These are phyloP conservation scores for Elaeagnus macrophylla DNA, from an alignment of 306 rosid species.

Conservation along the genomic window DNA sequence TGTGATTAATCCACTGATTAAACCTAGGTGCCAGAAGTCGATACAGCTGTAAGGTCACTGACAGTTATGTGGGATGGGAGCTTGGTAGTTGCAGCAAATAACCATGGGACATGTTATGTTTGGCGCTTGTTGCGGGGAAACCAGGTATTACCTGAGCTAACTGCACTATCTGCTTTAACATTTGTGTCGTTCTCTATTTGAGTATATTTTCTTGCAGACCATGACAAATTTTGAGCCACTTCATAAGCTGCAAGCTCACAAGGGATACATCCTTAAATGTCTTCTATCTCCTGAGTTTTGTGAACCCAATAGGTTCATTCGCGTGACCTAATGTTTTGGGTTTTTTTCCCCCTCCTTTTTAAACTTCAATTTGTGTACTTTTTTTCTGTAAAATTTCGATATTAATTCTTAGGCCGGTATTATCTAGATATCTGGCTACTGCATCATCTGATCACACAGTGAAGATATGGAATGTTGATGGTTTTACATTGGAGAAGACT, in stretches of 20 bases:
- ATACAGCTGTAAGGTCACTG: slow-evolving; percentile 91
- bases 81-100: slow-evolving; percentile 98
- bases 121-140: slow-evolving; percentile 94
- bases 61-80: slow-evolving; percentile 99
- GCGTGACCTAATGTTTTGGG: not conserved
- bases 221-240: slow-evolving; percentile 98
- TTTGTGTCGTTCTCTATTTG: slow-evolving; percentile 14
- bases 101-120: slow-evolving; percentile 92
- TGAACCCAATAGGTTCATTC: slow-evolving; percentile 79
- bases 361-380: too few species aligned
- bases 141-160: slow-evolving; percentile 50
- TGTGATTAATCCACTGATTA: slow-evolving; percentile 16
- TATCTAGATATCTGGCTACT: slow-evolving; percentile 79
- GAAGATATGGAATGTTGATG: slow-evolving; percentile 97
- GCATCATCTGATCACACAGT: slow-evolving; percentile 91
- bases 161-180: not conserved
- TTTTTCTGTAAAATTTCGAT: not conserved
- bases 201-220: slow-evolving; percentile 50
- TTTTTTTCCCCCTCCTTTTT: slow-evolving; percentile 11
- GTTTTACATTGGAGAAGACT: slow-evolving; percentile 92
- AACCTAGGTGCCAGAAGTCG: slow-evolving; percentile 95
- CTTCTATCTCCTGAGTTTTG: slow-evolving; percentile 95
- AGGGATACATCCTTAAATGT: slow-evolving; percentile 90
- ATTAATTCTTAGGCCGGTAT: slow-evolving; percentile 10
- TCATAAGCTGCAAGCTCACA: slow-evolving; percentile 97